phyloP scores from a whole-genome alignment of 768 basidiomycete genomes.

The Pisolithus orientalis region DNA sequence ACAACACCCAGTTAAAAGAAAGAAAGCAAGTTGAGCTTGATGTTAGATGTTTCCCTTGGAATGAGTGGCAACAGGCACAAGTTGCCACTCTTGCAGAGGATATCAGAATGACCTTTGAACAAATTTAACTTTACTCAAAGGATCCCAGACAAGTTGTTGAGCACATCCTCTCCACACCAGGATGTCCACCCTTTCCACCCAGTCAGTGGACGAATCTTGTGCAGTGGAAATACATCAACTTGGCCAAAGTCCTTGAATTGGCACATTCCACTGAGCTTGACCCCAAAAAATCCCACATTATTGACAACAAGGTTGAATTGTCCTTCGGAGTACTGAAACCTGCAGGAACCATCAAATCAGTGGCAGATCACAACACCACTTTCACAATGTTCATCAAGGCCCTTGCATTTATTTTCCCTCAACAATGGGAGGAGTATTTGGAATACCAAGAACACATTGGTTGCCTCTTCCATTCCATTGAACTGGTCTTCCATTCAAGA shows the following conservation, averaged over 20 bases:
- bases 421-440: too few species aligned
- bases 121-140: neutral
- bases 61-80: neutral
- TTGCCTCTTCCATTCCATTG: neutral
- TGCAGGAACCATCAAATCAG: neutral
- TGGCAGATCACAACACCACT: neutral
- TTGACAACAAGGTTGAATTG: neutral
- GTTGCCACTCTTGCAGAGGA: neutral
- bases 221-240: neutral
- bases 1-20: neutral
- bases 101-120: neutral
- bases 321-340: neutral
- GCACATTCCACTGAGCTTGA: neutral
- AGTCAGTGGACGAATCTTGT: neutral
- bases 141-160: too few species aligned
- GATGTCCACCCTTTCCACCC: too few species aligned
- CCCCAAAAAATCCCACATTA: slow-evolving; percentile 1
- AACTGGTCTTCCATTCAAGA: slow-evolving; percentile 1
- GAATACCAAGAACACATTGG: too few species aligned
- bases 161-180: too few species aligned
- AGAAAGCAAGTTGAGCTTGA: neutral
- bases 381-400: neutral
- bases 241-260: slow-evolving; percentile 5
- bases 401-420: neutral
- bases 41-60: neutral